Evolutionary conservation across 371 early-diverging fungal genomes (phyloP).

Genomic region (Apophysomyces trapeziformis): DNA sequence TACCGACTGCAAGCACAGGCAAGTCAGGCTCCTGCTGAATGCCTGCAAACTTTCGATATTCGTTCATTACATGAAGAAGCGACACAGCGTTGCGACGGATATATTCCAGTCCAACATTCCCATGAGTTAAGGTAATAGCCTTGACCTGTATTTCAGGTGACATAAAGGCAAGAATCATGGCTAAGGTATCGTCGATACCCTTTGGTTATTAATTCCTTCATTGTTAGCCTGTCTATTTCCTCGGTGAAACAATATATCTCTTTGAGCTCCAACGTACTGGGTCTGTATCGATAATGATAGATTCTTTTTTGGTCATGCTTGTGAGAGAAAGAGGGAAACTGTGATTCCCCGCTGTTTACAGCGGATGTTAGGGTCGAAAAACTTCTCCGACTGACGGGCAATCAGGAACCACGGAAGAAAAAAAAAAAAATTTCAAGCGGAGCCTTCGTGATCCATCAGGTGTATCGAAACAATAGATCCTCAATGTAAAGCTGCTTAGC

Average conservation of each 20-base stretch:
- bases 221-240: too few relatives aligned
- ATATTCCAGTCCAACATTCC: slow-evolving; percentile 45
- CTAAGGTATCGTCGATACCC: slow-evolving; percentile 63
- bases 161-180: slow-evolving; percentile 50
- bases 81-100: slow-evolving; percentile 33
- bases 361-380: not conserved
- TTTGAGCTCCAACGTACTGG: slow-evolving; percentile 22
- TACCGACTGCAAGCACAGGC: slow-evolving; percentile 56
- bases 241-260: not conserved
- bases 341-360: not conserved
- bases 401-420: too few relatives aligned
- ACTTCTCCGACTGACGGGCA: too few relatives aligned
- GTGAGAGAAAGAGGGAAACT: not conserved
- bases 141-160: slow-evolving; percentile 52
- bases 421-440: too few relatives aligned
- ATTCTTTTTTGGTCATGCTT: slow-evolving; percentile 7
- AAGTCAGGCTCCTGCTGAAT: slow-evolving; percentile 26
- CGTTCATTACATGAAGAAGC: slow-evolving; percentile 36
- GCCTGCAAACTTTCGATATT: slow-evolving; percentile 27
- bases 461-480: too few relatives aligned
- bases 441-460: too few relatives aligned
- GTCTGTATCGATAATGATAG: slow-evolving; percentile 33
- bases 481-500: too few relatives aligned
- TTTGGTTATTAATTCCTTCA: not conserved
- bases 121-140: slow-evolving; percentile 57